Percentiles rank a stretch among this genome's conserved stretches.
Conservation (phyloP, 2,329 filamentous ascomycete genomes). For the Aureobasidium namibiae region DNA sequence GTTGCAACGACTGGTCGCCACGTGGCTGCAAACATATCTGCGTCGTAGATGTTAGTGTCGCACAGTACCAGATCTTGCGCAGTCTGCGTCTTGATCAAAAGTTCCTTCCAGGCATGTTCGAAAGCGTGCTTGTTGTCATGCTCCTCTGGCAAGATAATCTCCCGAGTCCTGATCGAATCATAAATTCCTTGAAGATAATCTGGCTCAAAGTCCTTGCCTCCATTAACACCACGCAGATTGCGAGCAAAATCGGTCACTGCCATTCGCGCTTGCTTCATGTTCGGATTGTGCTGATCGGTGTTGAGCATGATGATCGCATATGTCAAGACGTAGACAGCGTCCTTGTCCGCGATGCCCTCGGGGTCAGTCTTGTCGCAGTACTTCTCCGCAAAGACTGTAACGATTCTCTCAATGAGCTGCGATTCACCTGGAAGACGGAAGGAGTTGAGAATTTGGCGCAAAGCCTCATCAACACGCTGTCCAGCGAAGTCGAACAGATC, state of each 20-base stretch:
- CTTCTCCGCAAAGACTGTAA: conserved; percentile 77
- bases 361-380: conserved; percentile 66
- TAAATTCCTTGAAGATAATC: conserved; percentile 83
- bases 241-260: conserved; percentile 70
- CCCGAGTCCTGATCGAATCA: conserved; percentile 81
- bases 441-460: conserved; percentile 77
- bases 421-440: conserved; percentile 94
- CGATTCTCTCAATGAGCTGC: conserved; percentile 83
- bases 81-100: conserved; percentile 74
- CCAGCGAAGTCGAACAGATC: conserved; percentile 79
- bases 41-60: conserved; percentile 89
- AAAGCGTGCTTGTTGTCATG: conserved; percentile 96
- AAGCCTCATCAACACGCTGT: conserved; percentile 81
- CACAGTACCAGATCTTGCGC: conserved; percentile 68
- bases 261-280: conserved; percentile 81
- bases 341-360: conserved; percentile 71
- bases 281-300: conserved; percentile 93
- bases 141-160: conserved; percentile 95
- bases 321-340: conserved; percentile 80
- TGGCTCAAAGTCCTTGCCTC: conserved; percentile 70
- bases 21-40: conserved; percentile 93
- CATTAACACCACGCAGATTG: conserved; percentile 87
- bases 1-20: conserved; percentile 95
- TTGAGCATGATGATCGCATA: conserved; percentile 98
- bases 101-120: conserved; percentile 94